Percentiles rank a stretch among this genome's conserved stretches.
Conservation (phyloP, 495 filamentous ascomycete species). For the Penicillium salamii region DNA sequence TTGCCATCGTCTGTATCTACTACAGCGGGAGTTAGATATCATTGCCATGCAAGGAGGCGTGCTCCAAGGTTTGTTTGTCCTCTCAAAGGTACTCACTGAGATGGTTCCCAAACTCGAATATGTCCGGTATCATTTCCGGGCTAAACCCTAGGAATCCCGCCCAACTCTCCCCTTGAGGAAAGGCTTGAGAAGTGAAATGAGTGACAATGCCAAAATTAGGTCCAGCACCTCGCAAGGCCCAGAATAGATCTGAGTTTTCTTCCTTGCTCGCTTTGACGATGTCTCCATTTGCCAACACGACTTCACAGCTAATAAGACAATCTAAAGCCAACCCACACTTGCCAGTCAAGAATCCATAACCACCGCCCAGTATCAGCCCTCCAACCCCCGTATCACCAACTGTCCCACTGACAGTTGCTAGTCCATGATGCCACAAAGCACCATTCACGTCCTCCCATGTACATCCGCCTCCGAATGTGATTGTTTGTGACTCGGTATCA, state of each 20-base stretch:
- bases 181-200: conserved; percentile 37
- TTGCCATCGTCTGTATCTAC: conserved; percentile 1
- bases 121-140: conserved; percentile 21
- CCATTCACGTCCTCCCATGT: conserved; percentile 50
- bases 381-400: conserved; percentile 55
- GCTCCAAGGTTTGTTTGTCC: conserved; percentile 16
- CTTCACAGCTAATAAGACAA: conserved; percentile 38
- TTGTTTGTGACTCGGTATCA: conserved; percentile 31
- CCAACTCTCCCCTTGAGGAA: conserved; percentile 8
- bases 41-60: conserved; percentile 22
- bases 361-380: conserved; percentile 52
- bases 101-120: conserved; percentile 41
- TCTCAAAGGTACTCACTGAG: conserved; percentile 27
- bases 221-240: conserved; percentile 40
- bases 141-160: background rate
- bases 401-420: conserved; percentile 53
- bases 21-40: conserved; percentile 14
- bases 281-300: conserved; percentile 46
- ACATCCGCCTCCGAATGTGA: conserved; percentile 44
- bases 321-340: conserved; percentile 46
- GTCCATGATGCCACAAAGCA: conserved; percentile 37
- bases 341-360: conserved; percentile 48
- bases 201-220: conserved; percentile 38
- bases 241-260: conserved; percentile 42
- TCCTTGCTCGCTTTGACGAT: conserved; percentile 27